A percentile compares a stretch with the other conserved stretches of the same genome.
Conservation (phyloP, 2,329 filamentous ascomycete genomes). For the Apiospora hydei region DNA sequence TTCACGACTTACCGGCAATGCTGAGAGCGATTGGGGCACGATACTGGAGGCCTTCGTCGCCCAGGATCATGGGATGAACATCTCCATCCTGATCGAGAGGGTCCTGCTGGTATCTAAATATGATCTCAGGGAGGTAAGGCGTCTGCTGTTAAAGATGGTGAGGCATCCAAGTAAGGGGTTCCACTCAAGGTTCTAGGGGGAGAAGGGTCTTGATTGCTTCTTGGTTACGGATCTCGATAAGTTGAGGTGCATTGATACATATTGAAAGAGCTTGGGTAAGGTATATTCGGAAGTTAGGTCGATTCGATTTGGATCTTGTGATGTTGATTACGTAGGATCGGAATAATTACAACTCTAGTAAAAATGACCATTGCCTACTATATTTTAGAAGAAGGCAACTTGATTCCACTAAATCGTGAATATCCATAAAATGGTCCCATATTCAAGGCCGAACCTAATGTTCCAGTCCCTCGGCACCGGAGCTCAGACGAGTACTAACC, state of each 20-base stretch:
- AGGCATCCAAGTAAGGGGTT: no score
- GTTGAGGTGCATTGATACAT: neutral
- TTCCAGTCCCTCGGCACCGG: neutral
- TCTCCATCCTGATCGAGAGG: neutral
- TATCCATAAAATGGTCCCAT: neutral
- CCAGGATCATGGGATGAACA: neutral
- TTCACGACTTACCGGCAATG: neutral
- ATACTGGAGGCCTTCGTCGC: neutral
- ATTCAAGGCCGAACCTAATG: neutral
- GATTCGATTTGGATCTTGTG: neutral
- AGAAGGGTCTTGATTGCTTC: neutral
- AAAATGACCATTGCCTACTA: neutral
- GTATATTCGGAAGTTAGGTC: neutral
- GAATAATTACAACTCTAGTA: neutral
- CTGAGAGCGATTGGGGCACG: neutral
- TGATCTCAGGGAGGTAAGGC: no score
- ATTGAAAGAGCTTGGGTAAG: neutral
- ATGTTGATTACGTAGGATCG: neutral
- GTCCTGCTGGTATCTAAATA: neutral
- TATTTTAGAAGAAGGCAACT: neutral
- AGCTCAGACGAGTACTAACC: neutral
- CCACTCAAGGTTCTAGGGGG: no score
- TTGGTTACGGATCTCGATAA: neutral
- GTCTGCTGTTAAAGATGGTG: no score
- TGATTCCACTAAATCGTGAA: neutral